Percentiles rank a stretch among this genome's conserved stretches.
Conservation (phyloP, 108 stramenopile species). For the Pseudonitzschia pungens region DNA sequence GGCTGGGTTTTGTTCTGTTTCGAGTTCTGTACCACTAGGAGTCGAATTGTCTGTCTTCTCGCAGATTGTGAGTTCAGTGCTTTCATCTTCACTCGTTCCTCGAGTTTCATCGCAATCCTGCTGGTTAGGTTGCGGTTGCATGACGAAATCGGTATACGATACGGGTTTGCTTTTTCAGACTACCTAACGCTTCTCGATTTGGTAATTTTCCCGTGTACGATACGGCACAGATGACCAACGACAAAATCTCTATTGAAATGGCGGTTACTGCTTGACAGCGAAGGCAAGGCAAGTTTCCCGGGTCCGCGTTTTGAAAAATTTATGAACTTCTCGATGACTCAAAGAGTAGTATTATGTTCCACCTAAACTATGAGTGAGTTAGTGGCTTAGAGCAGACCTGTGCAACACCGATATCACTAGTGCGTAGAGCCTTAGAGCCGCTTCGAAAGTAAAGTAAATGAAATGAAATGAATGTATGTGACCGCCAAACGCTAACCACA, state of each 20-base stretch:
- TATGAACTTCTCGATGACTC: no score
- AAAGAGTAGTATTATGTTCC: no score
- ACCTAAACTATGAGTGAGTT: no score
- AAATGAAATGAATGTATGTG: not conserved
- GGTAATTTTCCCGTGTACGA: not conserved
- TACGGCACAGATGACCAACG: no score
- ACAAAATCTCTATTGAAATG: no score
- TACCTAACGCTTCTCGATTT: not conserved
- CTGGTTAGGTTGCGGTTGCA: not conserved
- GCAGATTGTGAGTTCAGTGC: not conserved
- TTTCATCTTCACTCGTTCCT: not conserved
- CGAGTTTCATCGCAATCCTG: not conserved
- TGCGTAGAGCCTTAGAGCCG: no score
- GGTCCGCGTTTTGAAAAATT: no score
- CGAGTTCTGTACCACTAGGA: not conserved
- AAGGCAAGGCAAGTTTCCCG: no score
- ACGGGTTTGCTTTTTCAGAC: not conserved
- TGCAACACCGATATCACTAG: no score
- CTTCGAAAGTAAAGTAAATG: no score
- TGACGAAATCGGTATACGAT: not conserved
- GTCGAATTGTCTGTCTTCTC: not conserved
- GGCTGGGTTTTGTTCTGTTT: slow-evolving; percentile 1
- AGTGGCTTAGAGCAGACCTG: no score
- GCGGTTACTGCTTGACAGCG: no score
- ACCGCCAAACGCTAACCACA: not conserved